Evolutionary conservation across 2,329 filamentous ascomycete genomes (phyloP).

Genomic region (Cladophialophora yegresii): DNA sequence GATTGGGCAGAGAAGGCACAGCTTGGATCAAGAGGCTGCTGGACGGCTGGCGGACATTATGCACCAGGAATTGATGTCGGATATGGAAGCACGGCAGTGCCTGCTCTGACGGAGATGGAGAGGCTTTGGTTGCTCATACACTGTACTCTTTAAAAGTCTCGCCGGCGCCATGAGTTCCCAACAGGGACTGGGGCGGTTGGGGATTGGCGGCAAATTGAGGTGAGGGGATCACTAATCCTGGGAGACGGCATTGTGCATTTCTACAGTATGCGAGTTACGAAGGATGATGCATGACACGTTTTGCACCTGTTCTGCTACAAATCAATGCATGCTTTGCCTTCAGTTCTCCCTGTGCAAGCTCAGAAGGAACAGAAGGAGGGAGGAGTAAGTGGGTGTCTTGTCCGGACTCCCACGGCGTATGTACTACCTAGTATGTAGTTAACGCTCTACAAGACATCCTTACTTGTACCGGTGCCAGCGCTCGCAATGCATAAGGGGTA

Average conservation of each 20-base stretch:
- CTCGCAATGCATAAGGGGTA: no score
- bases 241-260: not conserved
- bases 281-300: no score
- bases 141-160: not conserved
- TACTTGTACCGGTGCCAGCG: no score
- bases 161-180: not conserved
- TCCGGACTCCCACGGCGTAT: no score
- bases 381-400: no score
- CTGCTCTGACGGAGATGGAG: slow-evolving; percentile 6
- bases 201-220: no score
- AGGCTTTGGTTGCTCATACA: not conserved
- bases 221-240: not conserved
- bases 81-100: slow-evolving; percentile 27
- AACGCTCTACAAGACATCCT: no score
- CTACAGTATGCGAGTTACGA: not conserved
- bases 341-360: no score
- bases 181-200: not conserved
- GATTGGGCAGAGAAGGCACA: slow-evolving; percentile 17
- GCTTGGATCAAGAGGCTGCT: slow-evolving; percentile 21
- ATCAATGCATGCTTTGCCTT: no score
- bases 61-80: slow-evolving; percentile 25
- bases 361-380: no score
- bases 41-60: slow-evolving; percentile 24
- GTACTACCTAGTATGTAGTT: no score
- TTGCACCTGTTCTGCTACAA: no score